Evolutionary conservation across 352 stramenopile species (phyloP).

Genomic region (Lagenidium sp.): DNA sequence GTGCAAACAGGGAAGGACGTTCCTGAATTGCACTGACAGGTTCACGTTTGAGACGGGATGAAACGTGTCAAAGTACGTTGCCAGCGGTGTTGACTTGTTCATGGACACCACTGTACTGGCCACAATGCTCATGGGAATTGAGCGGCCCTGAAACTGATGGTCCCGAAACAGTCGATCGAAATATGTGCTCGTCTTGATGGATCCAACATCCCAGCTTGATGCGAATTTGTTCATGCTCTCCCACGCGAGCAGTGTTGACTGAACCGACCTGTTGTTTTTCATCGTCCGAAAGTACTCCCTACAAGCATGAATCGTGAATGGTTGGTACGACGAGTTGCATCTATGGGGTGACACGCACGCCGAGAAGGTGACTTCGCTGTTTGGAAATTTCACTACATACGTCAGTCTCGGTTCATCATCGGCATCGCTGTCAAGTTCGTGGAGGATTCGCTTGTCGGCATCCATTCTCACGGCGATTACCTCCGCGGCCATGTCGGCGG

Average conservation of each 20-base stretch:
- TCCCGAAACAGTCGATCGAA: slow-evolving; percentile 1
- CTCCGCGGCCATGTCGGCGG: neutral
- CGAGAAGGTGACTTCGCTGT: neutral
- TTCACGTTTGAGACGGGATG: no score
- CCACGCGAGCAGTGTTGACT: neutral
- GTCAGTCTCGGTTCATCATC: neutral
- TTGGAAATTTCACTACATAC: neutral
- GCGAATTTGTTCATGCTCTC: no score
- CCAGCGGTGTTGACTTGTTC: neutral
- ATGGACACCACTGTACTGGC: neutral
- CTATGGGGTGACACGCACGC: neutral
- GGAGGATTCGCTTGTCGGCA: no score
- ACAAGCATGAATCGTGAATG: no score
- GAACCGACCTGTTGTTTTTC: neutral
- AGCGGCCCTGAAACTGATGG: neutral
- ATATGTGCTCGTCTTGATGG: neutral
- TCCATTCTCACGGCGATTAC: no score
- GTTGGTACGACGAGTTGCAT: no score
- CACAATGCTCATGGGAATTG: neutral
- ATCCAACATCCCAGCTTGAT: no score
- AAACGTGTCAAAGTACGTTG: neutral
- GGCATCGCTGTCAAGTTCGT: neutral
- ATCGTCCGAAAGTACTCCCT: neutral
- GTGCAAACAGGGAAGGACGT: no score
- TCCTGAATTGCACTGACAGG: no score